Evolutionary conservation across 805 yeast genomes (phyloP).

Genomic region (Suhomyces kilbournensis): DNA sequence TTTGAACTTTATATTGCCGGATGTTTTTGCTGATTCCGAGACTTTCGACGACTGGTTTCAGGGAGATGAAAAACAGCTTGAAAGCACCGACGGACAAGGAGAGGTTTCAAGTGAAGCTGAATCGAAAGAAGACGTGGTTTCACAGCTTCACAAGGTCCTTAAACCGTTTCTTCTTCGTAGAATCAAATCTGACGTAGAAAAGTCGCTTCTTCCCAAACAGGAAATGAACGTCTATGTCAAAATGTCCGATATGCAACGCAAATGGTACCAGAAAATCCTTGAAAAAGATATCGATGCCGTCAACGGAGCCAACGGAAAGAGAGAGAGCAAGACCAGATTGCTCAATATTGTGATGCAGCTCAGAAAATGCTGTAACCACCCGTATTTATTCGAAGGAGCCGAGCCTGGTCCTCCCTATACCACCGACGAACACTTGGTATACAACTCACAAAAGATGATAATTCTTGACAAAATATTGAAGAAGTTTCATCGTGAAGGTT

Average conservation of each 20-base stretch:
- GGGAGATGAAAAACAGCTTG: too few relatives aligned
- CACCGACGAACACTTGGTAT: slow-evolving; percentile 78
- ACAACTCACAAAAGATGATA: slow-evolving; percentile 67
- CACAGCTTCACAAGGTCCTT: slow-evolving; percentile 71
- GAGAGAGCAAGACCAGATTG: slow-evolving; percentile 72
- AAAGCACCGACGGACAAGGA: too few relatives aligned
- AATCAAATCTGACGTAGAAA: slow-evolving; percentile 78
- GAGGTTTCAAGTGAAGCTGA: slow-evolving; percentile 11
- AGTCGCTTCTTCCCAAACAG: slow-evolving; percentile 68
- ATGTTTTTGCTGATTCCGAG: slow-evolving; percentile 69
- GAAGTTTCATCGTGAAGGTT: slow-evolving; percentile 63
- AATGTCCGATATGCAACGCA: slow-evolving; percentile 76
- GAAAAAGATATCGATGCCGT: slow-evolving; percentile 84
- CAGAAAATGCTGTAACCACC: slow-evolving; percentile 83
- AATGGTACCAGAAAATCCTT: slow-evolving; percentile 71
- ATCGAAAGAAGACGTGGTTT: slow-evolving; percentile 49
- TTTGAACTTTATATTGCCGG: slow-evolving; percentile 72
- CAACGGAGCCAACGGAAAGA: slow-evolving; percentile 73
- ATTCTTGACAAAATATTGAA: slow-evolving; percentile 66
- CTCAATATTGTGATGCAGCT: slow-evolving; percentile 81
- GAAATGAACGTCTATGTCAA: slow-evolving; percentile 72
- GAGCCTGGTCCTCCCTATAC: slow-evolving; percentile 89
- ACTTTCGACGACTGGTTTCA: slow-evolving; percentile 76
- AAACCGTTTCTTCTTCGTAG: slow-evolving; percentile 75
- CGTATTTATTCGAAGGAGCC: slow-evolving; percentile 81